These are phyloP conservation scores for Fusarium ramigenum DNA, from an alignment of 2,329 filamentous ascomycete species.

Conservation along the genomic window DNA sequence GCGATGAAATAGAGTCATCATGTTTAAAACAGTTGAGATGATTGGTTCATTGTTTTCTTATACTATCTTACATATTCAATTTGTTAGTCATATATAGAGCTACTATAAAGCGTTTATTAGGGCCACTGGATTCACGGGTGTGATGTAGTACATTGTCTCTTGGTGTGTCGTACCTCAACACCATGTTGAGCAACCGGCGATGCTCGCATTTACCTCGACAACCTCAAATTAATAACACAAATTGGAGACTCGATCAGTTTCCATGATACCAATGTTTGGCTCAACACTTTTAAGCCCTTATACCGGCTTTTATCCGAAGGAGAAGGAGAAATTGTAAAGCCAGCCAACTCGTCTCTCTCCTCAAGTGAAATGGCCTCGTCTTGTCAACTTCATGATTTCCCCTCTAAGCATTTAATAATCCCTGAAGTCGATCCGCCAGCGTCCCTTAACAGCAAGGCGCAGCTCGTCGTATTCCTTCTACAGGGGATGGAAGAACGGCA, in stretches of 20 bases:
- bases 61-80: fast-evolving
- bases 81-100: not conserved
- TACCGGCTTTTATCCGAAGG: fast-evolving
- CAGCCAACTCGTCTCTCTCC: not conserved
- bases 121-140: fast-evolving
- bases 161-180: not conserved
- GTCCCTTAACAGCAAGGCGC: not conserved
- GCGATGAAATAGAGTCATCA: not conserved
- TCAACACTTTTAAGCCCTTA: fast-evolving
- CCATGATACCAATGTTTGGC: fast-evolving
- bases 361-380: not conserved
- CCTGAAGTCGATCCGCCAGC: not conserved
- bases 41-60: not conserved
- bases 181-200: too few relatives aligned
- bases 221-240: too few relatives aligned
- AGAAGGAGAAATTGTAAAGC: not conserved
- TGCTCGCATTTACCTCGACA: too few relatives aligned
- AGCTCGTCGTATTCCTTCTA: not conserved
- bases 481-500: not conserved
- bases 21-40: not conserved
- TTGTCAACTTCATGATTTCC: not conserved
- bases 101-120: fast-evolving
- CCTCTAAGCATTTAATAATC: not conserved
- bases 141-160: too few relatives aligned
- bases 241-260: too few relatives aligned